Percentiles rank a stretch among this genome's conserved stretches.
phyloP scores from a whole-genome alignment of 352 stramenopile genomes.

The Globisporangium carolinianum region DNA sequence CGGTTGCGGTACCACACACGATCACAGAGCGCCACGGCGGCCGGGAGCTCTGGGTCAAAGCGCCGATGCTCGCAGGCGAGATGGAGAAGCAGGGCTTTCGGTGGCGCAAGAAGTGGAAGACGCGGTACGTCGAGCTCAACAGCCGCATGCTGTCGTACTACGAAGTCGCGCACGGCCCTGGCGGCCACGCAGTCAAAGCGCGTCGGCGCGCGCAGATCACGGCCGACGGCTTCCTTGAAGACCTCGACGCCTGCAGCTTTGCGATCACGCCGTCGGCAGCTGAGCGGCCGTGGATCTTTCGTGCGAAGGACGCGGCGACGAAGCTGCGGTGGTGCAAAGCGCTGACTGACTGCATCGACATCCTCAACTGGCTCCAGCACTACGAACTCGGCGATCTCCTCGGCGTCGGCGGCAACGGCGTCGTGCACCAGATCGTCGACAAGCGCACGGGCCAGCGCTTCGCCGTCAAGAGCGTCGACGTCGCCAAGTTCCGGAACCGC shows the following conservation, averaged over 20 bases:
- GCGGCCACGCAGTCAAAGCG: slow-evolving; percentile 17
- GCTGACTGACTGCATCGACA: slow-evolving; percentile 70
- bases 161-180: slow-evolving; percentile 21
- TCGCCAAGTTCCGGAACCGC: slow-evolving; percentile 70
- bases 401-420: slow-evolving; percentile 66
- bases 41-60: slow-evolving; percentile 65
- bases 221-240: slow-evolving; percentile 38
- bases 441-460: slow-evolving; percentile 40
- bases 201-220: slow-evolving; percentile 55
- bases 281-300: slow-evolving; percentile 61
- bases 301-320: slow-evolving; percentile 33
- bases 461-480: slow-evolving; percentile 75
- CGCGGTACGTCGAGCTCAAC: slow-evolving; percentile 68
- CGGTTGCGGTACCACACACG: slow-evolving; percentile 53
- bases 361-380: slow-evolving; percentile 66
- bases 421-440: slow-evolving; percentile 63
- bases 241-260: slow-evolving; percentile 53
- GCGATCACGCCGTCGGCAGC: slow-evolving; percentile 33
- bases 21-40: slow-evolving; percentile 74
- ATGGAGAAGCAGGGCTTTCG: slow-evolving; percentile 73
- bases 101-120: slow-evolving; percentile 75
- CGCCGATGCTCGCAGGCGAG: slow-evolving; percentile 56
- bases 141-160: slow-evolving; percentile 67
- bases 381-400: slow-evolving; percentile 59
- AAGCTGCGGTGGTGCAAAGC: slow-evolving; percentile 62